These are phyloP conservation scores for Kwoniella dendrophila DNA, from an alignment of 768 basidiomycete genomes.

Conservation along the genomic window DNA sequence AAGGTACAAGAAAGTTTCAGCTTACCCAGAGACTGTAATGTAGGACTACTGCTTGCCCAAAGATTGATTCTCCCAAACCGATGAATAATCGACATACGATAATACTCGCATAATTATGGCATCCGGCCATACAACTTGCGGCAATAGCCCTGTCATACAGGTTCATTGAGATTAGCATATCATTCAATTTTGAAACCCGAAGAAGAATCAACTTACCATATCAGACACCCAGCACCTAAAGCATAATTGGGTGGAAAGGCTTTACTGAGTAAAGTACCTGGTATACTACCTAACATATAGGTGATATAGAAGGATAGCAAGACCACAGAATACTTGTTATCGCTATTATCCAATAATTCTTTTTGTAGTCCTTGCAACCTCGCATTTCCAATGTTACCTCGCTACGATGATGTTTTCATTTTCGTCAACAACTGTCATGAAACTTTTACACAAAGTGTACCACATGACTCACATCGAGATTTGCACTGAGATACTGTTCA, in stretches of 20 bases:
- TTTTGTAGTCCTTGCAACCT: constrained; percentile 71
- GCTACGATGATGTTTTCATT: not conserved
- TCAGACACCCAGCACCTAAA: constrained; percentile 64
- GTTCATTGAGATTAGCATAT: no score
- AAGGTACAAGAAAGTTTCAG: no score
- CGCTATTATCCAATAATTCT: constrained; percentile 74
- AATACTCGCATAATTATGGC: constrained; percentile 31
- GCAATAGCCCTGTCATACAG: constrained; percentile 61
- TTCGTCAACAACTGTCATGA: not conserved
- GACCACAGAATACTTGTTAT: constrained; percentile 20
- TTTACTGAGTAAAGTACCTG: constrained; percentile 26
- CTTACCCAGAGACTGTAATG: constrained; percentile 1
- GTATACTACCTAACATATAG: constrained; percentile 56
- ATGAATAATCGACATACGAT: constrained; percentile 47
- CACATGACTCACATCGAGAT: not conserved
- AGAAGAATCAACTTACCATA: constrained; percentile 59
- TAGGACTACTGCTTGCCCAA: constrained; percentile 16
- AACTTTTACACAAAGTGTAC: not conserved
- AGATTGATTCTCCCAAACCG: constrained; percentile 44
- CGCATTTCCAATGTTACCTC: constrained; percentile 76
- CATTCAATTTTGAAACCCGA: not conserved
- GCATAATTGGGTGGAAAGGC: constrained; percentile 21
- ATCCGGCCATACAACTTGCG: constrained; percentile 68
- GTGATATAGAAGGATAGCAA: constrained; percentile 69
- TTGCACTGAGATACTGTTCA: not conserved